phyloP scores from a whole-genome alignment of 768 basidiomycete species.

The Clathrus columnatus region DNA sequence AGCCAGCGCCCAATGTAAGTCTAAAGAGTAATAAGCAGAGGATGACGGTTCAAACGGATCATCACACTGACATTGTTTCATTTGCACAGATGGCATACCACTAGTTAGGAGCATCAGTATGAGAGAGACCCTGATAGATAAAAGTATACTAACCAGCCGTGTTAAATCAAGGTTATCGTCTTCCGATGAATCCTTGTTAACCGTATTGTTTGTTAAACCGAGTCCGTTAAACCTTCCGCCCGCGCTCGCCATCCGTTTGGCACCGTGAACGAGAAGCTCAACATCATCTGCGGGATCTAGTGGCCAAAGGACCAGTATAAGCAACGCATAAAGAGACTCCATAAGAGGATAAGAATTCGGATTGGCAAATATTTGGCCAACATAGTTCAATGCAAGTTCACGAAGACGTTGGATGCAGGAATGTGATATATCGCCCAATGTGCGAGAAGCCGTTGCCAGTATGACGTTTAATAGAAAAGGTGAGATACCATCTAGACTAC shows the following conservation, averaged over 20 bases:
- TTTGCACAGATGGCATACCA: slow-evolving; percentile 10
- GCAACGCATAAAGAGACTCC: slow-evolving; percentile 2
- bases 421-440: not conserved
- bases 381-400: not conserved
- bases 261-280: not conserved
- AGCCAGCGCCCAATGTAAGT: slow-evolving; percentile 2
- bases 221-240: not conserved
- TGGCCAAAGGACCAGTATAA: slow-evolving; percentile 5
- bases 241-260: slow-evolving; percentile 2
- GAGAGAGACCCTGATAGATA: not conserved
- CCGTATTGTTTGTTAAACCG: not conserved
- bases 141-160: not conserved
- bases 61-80: slow-evolving; percentile 5
- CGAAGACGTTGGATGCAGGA: not conserved
- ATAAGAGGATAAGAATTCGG: slow-evolving; percentile 3
- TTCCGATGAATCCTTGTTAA: not conserved
- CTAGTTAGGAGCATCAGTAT: not conserved
- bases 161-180: not conserved
- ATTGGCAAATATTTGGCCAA: slow-evolving; percentile 7
- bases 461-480: slow-evolving; percentile 7
- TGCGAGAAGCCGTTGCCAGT: slow-evolving; percentile 3
- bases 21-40: not conserved
- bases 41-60: not conserved
- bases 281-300: slow-evolving; percentile 7
- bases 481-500: not conserved